Evolutionary conservation across 2,329 filamentous ascomycete species (phyloP).

Genomic region (Capronia americana): DNA sequence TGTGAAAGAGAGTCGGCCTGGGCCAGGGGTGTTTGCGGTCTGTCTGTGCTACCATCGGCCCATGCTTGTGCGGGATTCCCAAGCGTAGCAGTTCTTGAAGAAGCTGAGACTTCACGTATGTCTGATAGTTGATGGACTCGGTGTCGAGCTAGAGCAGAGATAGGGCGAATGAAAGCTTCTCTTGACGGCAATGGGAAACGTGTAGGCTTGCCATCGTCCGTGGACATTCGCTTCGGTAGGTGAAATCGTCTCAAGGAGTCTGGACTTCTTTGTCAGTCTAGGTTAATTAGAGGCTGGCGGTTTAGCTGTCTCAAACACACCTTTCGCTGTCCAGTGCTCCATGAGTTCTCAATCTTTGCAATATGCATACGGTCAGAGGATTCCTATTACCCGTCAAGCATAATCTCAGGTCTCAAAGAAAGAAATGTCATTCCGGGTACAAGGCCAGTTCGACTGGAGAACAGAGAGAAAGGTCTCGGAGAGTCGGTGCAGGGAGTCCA

Average conservation of each 20-base stretch:
- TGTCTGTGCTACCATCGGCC: slow-evolving; percentile 29
- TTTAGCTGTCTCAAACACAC: slow-evolving; percentile 10
- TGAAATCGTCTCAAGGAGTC: slow-evolving; percentile 24
- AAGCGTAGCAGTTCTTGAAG: slow-evolving; percentile 27
- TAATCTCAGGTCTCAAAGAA: slow-evolving; percentile 1
- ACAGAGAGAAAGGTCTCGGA: neutral
- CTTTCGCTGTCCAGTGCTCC: slow-evolving; percentile 27
- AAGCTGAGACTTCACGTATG: slow-evolving; percentile 37
- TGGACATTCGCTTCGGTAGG: slow-evolving; percentile 28
- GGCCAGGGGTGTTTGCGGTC: slow-evolving; percentile 21
- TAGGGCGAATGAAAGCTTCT: slow-evolving; percentile 31
- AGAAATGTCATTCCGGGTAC: slow-evolving; percentile 5
- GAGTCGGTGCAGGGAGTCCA: neutral
- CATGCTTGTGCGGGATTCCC: slow-evolving; percentile 11
- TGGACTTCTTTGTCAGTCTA: slow-evolving; percentile 19
- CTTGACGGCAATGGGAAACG: slow-evolving; percentile 28
- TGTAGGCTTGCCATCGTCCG: slow-evolving; percentile 27
- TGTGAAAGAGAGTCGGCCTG: slow-evolving; percentile 29
- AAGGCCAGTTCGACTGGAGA: neutral
- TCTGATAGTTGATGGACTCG: slow-evolving; percentile 36
- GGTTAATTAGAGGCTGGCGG: neutral
- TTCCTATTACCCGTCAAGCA: slow-evolving; percentile 14
- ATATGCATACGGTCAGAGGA: slow-evolving; percentile 16
- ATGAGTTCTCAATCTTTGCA: slow-evolving; percentile 13
- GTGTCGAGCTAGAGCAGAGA: slow-evolving; percentile 34